Conservation (phyloP, 805 yeast genomes). For the Hanseniaspora nectarophila region DNA sequence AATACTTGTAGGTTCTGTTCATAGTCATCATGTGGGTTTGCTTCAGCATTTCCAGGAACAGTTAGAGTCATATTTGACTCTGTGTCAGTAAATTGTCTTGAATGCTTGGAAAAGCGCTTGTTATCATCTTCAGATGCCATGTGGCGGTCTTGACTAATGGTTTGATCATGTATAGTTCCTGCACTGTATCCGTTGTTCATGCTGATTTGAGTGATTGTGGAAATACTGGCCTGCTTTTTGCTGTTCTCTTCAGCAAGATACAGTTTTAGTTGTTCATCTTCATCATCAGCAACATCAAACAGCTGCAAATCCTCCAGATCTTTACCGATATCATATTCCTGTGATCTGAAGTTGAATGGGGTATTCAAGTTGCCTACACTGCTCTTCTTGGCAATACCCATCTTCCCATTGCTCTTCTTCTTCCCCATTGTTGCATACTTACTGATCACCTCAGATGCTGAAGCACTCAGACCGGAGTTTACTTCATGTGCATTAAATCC, state of each 20-base stretch:
- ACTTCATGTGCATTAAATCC: background rate
- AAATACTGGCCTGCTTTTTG: slow-evolving; percentile 7
- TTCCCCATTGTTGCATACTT: slow-evolving; percentile 3
- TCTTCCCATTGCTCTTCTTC: background rate
- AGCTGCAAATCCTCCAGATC: slow-evolving; percentile 1
- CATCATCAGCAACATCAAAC: background rate
- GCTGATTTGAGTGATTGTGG: background rate
- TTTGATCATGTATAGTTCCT: background rate
- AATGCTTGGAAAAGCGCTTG: background rate
- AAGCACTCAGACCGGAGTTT: background rate
- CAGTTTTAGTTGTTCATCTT: background rate
- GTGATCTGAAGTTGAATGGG: slow-evolving; percentile 9
- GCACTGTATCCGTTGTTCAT: background rate
- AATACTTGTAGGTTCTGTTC: background rate
- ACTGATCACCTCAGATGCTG: background rate
- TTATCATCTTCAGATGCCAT: background rate
- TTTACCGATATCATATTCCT: slow-evolving; percentile 9
- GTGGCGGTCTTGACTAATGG: background rate
- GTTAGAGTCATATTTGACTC: slow-evolving; percentile 6
- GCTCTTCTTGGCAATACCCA: background rate
- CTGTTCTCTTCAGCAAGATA: background rate
- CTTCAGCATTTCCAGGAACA: background rate
- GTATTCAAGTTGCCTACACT: background rate
- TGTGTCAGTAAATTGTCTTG: slow-evolving; percentile 8
- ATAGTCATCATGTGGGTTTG: background rate